A percentile compares a stretch with the other conserved stretches of the same genome.
phyloP scores from a whole-genome alignment of 805 yeast species.

The Lachancea fermentati region DNA sequence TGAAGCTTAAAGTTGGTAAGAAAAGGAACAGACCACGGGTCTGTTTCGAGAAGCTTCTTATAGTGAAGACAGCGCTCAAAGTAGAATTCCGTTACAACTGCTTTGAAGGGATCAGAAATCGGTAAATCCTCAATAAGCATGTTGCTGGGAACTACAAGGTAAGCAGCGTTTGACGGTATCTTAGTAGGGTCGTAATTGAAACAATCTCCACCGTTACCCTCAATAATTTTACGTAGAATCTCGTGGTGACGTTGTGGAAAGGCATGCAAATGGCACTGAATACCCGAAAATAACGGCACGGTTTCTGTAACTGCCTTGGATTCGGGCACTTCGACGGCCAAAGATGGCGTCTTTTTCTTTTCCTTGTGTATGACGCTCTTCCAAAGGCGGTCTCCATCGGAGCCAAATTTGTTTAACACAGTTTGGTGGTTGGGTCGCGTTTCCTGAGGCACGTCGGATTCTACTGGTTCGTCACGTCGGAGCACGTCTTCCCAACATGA shows the following conservation, averaged over 20 bases:
- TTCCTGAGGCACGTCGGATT: neutral
- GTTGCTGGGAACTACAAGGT: conserved; percentile 23
- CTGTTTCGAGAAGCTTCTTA: conserved; percentile 40
- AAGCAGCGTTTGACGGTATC: conserved; percentile 5
- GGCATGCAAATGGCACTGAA: conserved; percentile 13
- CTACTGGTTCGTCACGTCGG: neutral
- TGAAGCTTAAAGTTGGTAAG: conserved; percentile 26
- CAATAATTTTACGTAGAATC: conserved; percentile 22
- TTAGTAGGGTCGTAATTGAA: conserved; percentile 1
- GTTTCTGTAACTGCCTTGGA: neutral
- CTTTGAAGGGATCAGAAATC: conserved; percentile 7
- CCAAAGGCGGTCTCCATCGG: conserved; percentile 28
- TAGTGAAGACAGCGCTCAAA: conserved; percentile 68
- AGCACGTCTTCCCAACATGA: conserved; percentile 22
- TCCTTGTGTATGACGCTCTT: conserved; percentile 21
- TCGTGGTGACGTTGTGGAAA: conserved; percentile 18
- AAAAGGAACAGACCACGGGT: conserved; percentile 61
- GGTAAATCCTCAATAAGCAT: conserved; percentile 11
- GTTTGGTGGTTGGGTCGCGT: conserved; percentile 2
- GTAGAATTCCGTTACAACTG: conserved; percentile 70
- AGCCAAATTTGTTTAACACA: conserved; percentile 21
- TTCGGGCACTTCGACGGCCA: neutral
- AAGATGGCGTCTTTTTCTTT: neutral
- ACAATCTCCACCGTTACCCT: conserved; percentile 21
- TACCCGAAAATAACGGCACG: conserved; percentile 12